Base-by-base conservation (phyloP, 805 yeast species). In the Candida oleophila region DNA sequence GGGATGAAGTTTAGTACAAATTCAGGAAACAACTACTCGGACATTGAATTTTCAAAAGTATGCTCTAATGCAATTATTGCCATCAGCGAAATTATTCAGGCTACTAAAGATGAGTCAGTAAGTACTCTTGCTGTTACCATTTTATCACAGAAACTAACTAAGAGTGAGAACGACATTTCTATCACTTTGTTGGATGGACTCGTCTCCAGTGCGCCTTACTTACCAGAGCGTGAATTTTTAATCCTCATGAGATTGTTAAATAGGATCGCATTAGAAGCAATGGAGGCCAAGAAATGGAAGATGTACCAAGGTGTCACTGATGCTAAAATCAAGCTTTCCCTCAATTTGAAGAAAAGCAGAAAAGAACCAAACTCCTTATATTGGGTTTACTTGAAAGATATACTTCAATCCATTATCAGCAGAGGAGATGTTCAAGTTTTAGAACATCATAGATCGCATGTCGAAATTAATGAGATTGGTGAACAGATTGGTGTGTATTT, bases 391-490 rank as follows among this genome's bases (percentile, higher is more conserved):
- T 66, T 94, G 50, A 73, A 73, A 33, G 91, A 87, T 50, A 64
- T 90, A 18, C 71, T 94, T 49, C 77, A 77, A 21, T 74, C 79
- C 1, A 84, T 89, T 44, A 78, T 89, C 36, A 73, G 85, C 30
- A 82, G 83, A 55, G 98, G 97, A 41, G 96, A 90, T 54, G 86
- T 82, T 19, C 86, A 80, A 54, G 78, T 69, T 34, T 77, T 80
- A 39, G 94, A 85, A 48, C 91, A 85, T 54, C 96, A 88, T 58
- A 78, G 96, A 57, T 77, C 95, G 1, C 90, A 85, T 55, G 74
- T 74, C 46, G 91, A 84, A 51, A 85, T 87, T 35, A 74, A 83
- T 25, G 80, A 77, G 42, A 83, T 80, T 63, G 96, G 83, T n/a
- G 76, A 71, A 48, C 87, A 80, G 64, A 90, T 82, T 50, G 79